Evolutionary conservation across 495 filamentous ascomycete species (phyloP), one percentile per base, ranked within the genome.

Genomic region (Annulohypoxylon maeteangense): DNA sequence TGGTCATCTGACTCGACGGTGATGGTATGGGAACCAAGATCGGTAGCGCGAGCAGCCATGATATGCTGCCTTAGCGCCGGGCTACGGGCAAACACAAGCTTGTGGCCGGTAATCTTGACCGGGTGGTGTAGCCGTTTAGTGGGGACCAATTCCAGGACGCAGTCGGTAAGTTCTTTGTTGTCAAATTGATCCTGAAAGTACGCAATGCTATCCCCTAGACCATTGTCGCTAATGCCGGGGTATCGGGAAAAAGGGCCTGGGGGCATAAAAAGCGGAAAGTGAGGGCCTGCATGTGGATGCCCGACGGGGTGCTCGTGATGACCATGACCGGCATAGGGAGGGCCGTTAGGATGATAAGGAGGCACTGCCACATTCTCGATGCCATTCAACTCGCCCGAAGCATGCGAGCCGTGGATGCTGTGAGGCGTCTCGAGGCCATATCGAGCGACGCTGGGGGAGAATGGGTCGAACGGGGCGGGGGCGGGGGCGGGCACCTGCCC

Each of bases 321-420:
- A 27, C 29, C 29, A 29, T 62, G 72, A 32, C 54, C 75, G 11
- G 74, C 76, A 57, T 77, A 81, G 8, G 74, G 71, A 16, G 72
- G 67, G 11, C 78, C 79, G 45, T 77, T 75, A 7, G 77, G 72
- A 45, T 51, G 72, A 50, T 78, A 77, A 53, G 44, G 47, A 36
- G 72, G 76, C 36, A 67, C 38, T 29, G 63, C 34, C 29, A 70
- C 72, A 58, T 77, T 79, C 29, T 82, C 79, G 8, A 76, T 67
- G 7, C 79, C 78, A 38, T 78, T 79, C 18, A 75, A 76, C 31
- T 78, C 75, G 4, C 70, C 74, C 0, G 85, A 87, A 20, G 82
- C 79, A 55, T 86, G 85, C 3, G 86, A 88, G 16, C 82, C 86
- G 16, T 86, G 85, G 42, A 85, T 84, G 65, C 85, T 87, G 38